Conservation (phyloP, 805 yeast species). For the Sugiyamaella americana region DNA sequence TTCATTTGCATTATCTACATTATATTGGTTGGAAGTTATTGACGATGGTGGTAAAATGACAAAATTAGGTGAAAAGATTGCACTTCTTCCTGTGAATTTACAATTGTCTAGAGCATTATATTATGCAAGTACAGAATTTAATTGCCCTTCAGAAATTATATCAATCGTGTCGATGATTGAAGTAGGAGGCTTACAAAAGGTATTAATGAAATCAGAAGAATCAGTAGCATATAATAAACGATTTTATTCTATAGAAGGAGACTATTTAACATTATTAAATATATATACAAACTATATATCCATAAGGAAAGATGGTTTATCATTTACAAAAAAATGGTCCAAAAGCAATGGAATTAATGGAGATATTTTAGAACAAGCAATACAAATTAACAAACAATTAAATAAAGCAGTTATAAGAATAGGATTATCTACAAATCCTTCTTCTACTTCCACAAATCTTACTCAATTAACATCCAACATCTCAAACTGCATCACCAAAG, state of each 20-base stretch:
- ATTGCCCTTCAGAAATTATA: constrained; percentile 61
- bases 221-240: constrained; percentile 56
- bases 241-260: constrained; percentile 65
- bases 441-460: constrained; percentile 14
- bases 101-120: constrained; percentile 58
- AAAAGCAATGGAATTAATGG: constrained; percentile 53
- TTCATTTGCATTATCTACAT: constrained; percentile 61
- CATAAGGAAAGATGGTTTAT: not conserved
- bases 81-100: constrained; percentile 62
- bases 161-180: constrained; percentile 74
- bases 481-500: constrained; percentile 10
- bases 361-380: constrained; percentile 58
- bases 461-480: constrained; percentile 1
- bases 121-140: constrained; percentile 41
- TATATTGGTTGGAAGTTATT: constrained; percentile 71
- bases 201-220: constrained; percentile 22
- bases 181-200: constrained; percentile 53
- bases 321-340: constrained; percentile 49
- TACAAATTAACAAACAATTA: constrained; percentile 33
- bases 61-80: constrained; percentile 54
- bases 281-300: constrained; percentile 49
- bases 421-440: constrained; percentile 40
- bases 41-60: constrained; percentile 65
- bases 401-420: not conserved
- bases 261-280: constrained; percentile 71